These are phyloP conservation scores for Pseudogymnoascus sp. DNA, from an alignment of 2,329 filamentous ascomycete genomes.

Conservation along the genomic window DNA sequence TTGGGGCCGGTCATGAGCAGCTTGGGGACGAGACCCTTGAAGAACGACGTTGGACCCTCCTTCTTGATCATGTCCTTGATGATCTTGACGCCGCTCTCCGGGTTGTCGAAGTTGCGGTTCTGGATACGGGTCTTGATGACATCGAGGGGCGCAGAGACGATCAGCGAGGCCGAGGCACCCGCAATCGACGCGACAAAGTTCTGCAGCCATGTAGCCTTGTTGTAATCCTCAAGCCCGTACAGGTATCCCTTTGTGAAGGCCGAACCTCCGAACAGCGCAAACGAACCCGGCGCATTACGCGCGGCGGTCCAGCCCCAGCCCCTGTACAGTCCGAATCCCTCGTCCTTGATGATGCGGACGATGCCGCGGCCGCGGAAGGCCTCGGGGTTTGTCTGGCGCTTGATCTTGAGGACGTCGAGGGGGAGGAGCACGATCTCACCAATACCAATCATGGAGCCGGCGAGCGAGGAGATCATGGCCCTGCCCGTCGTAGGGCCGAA, in stretches of 20 bases:
- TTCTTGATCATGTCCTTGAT: constrained; percentile 86
- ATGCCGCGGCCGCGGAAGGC: constrained; percentile 92
- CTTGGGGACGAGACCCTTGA: constrained; percentile 97
- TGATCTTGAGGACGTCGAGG: constrained; percentile 97
- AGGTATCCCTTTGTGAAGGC: constrained; percentile 97
- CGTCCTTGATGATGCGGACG: constrained; percentile 80
- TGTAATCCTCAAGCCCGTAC: constrained; percentile 86
- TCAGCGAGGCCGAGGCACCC: constrained; percentile 86
- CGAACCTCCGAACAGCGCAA: constrained; percentile 96
- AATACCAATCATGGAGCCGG: constrained; percentile 90
- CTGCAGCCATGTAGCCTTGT: constrained; percentile 85
- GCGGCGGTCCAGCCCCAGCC: constrained; percentile 98
- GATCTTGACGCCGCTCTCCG: constrained; percentile 87
- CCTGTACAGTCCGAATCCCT: constrained; percentile 91
- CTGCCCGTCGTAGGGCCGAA: constrained; percentile 98
- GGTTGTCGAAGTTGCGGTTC: constrained; percentile 98
- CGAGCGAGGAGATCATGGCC: constrained; percentile 94
- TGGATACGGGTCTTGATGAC: constrained; percentile 98
- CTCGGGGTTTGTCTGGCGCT: constrained; percentile 97
- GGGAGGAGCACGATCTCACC: constrained; percentile 94
- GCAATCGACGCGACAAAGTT: constrained; percentile 97
- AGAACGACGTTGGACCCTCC: constrained; percentile 80
- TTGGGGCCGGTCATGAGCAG: constrained; percentile 98
- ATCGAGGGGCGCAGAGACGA: constrained; percentile 92
- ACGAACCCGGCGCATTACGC: constrained; percentile 91